Conservation (phyloP, 2,329 filamentous ascomycete genomes). For the Microdochium bolleyi region DNA sequence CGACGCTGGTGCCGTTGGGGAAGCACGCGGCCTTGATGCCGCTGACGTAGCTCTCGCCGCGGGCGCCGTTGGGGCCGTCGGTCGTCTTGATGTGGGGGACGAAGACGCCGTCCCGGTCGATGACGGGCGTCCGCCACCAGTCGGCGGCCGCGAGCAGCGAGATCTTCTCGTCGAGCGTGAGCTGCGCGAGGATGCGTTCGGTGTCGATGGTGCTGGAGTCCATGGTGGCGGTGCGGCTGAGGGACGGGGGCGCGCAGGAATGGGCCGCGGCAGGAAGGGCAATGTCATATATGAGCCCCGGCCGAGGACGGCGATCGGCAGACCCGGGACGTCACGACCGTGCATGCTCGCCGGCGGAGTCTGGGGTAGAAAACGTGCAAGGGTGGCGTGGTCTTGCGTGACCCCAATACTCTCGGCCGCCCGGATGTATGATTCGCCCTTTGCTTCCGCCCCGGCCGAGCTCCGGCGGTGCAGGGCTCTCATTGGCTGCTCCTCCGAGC, state of each 20-base stretch:
- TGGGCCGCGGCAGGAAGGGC: not conserved
- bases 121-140: not conserved
- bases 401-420: too few species aligned
- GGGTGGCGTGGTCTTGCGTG: too few species aligned
- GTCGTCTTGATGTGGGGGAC: not conserved
- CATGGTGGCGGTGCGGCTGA: not conserved
- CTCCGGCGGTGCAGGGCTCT: too few species aligned
- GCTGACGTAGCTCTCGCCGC: constrained; percentile 10
- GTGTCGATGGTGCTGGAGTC: not conserved
- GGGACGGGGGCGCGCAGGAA: not conserved
- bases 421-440: too few species aligned
- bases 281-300: too few species aligned
- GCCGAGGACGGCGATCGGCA: too few species aligned
- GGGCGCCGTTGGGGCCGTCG: constrained; percentile 12
- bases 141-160: not conserved
- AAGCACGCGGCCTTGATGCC: constrained; percentile 9
- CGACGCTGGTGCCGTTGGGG: constrained; percentile 13
- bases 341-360: too few species aligned
- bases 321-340: too few species aligned
- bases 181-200: not conserved
- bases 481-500: too few species aligned
- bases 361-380: too few species aligned
- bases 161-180: not conserved
- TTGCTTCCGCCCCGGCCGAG: too few species aligned
- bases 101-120: not conserved